phyloP scores from a whole-genome alignment of 2,329 filamentous ascomycete species.

The Ilyonectria mors-panacis region DNA sequence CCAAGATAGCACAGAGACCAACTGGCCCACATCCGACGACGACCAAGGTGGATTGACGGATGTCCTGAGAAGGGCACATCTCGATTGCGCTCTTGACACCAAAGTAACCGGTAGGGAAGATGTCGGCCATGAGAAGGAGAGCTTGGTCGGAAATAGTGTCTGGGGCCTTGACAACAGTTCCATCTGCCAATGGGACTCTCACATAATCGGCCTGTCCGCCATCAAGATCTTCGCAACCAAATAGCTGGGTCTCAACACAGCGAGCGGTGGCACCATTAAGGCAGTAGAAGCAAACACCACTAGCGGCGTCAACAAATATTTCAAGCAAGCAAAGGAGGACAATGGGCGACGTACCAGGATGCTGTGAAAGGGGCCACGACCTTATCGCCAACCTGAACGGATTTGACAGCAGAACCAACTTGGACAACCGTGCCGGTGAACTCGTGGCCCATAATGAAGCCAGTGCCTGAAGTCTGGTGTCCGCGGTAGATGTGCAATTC shows the following conservation, averaged over 20 bases:
- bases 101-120: conserved; percentile 91
- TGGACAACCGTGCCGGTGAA: conserved; percentile 84
- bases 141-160: conserved; percentile 79
- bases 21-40: conserved; percentile 90
- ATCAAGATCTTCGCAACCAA: conserved; percentile 79
- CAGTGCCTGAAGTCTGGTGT: conserved; percentile 77
- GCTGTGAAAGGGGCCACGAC: conserved; percentile 88
- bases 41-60: conserved; percentile 76
- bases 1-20: conserved; percentile 86
- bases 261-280: conserved; percentile 81
- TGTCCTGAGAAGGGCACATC: conserved; percentile 60
- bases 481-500: conserved; percentile 91
- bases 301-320: conserved; percentile 32
- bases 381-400: conserved; percentile 80
- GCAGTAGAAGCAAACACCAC: conserved; percentile 87
- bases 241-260: conserved; percentile 78
- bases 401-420: conserved; percentile 76
- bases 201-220: conserved; percentile 89
- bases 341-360: conserved; percentile 71
- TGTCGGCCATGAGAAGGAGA: conserved; percentile 91
- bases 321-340: background rate
- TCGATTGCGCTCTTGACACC: conserved; percentile 85
- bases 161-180: conserved; percentile 81
- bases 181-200: conserved; percentile 84
- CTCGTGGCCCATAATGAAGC: conserved; percentile 84